Conservation (phyloP, 208 protist genomes). For the Trichomonas gallinae region DNA sequence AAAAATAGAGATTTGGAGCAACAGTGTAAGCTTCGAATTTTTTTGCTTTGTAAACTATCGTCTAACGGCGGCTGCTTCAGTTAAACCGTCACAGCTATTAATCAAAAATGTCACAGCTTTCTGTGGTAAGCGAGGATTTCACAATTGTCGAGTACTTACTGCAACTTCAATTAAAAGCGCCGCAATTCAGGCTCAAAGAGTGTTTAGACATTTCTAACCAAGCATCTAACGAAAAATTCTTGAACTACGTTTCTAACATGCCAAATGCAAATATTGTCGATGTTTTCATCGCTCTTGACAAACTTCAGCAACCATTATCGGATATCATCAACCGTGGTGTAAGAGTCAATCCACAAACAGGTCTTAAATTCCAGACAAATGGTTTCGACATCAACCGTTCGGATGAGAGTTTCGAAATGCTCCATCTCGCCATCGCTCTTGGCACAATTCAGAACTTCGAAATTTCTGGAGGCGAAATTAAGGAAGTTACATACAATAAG, state of each 20-base stretch:
- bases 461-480: background rate
- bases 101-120: background rate
- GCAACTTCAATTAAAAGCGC: background rate
- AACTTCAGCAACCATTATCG: background rate
- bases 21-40: no score
- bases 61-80: background rate
- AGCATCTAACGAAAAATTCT: background rate
- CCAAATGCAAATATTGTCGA: background rate
- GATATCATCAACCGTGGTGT: background rate
- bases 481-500: background rate
- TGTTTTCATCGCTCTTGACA: background rate
- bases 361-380: background rate
- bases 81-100: background rate
- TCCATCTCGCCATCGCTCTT: background rate
- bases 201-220: background rate
- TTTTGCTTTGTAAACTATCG: background rate
- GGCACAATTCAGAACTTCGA: background rate
- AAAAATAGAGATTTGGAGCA: no score
- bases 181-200: background rate
- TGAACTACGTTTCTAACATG: background rate
- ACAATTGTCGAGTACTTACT: background rate
- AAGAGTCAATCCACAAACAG: background rate
- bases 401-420: background rate
- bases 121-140: background rate
- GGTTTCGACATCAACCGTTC: background rate